Evolutionary conservation across 352 stramenopile genomes (phyloP).

Genomic region (Phytophthora pisi): DNA sequence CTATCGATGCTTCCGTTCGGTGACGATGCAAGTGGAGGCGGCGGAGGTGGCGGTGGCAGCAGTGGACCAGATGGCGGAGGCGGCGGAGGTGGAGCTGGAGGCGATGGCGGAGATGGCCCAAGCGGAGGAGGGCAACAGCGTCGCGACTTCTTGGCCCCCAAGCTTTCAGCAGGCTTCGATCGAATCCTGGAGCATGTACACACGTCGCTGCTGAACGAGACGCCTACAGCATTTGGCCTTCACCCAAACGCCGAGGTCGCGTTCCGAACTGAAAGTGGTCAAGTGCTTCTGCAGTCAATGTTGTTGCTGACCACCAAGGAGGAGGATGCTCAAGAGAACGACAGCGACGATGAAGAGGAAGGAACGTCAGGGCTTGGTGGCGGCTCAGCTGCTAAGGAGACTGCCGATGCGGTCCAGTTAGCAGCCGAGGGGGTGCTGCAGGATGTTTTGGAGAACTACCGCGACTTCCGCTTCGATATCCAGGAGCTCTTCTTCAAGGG

Average conservation of each 20-base stretch:
- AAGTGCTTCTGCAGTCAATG: conserved; percentile 79
- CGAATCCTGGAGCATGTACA: conserved; percentile 92
- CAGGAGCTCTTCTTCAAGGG: conserved; percentile 79
- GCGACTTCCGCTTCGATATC: conserved; percentile 87
- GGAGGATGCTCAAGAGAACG: conserved; percentile 36
- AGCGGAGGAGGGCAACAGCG: conserved; percentile 36
- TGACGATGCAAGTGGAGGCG: conserved; percentile 52
- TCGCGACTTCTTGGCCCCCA: conserved; percentile 74
- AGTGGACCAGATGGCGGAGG: conserved; percentile 34
- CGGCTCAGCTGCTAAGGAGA: conserved; percentile 39
- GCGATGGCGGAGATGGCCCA: conserved; percentile 27
- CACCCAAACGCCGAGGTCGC: conserved; percentile 94
- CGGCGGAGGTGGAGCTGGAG: conserved; percentile 17
- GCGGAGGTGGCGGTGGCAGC: conserved; percentile 21
- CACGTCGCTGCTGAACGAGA: conserved; percentile 75
- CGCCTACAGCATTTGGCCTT: conserved; percentile 88
- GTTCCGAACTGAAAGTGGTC: conserved; percentile 88
- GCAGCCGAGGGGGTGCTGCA: conserved; percentile 87
- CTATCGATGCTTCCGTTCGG: conserved; percentile 88
- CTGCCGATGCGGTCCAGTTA: conserved; percentile 70
- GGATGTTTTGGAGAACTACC: conserved; percentile 91
- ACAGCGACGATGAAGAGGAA: conserved; percentile 45
- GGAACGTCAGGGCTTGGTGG: conserved; percentile 13
- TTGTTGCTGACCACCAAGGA: conserved; percentile 71
- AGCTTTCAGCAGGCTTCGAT: conserved; percentile 73